A percentile compares a stretch with the other conserved stretches of the same genome.
phyloP scores from a whole-genome alignment of 495 filamentous ascomycete genomes.

The Cryomyces antarcticus region DNA sequence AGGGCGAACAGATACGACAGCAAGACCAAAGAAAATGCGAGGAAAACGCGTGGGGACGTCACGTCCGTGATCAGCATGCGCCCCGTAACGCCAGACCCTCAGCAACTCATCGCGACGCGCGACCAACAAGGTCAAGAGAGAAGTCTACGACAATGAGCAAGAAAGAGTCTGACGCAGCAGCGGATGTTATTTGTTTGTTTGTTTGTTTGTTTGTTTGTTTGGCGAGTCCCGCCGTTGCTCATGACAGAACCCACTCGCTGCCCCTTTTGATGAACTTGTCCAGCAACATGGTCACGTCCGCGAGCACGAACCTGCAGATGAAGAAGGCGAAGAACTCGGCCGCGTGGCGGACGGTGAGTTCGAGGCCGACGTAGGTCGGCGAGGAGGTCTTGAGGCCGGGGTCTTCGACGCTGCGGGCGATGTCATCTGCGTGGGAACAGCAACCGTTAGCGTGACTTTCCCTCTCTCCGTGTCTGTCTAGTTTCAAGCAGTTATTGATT shows the following conservation, averaged over 20 bases:
- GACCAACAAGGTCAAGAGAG: no score
- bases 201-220: no score
- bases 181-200: no score
- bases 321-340: conserved; percentile 97
- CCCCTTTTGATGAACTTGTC: conserved; percentile 96
- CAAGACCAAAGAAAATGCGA: no score
- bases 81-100: no score
- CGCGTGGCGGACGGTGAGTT: conserved; percentile 80
- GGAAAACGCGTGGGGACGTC: no score
- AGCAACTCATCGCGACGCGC: no score
- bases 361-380: conserved; percentile 79
- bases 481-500: neutral
- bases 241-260: conserved; percentile 79
- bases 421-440: conserved; percentile 48
- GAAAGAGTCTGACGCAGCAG: no score
- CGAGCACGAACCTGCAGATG: conserved; percentile 77
- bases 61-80: no score
- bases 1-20: no score
- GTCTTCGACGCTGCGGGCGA: conserved; percentile 88
- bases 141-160: no score
- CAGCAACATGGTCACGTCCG: conserved; percentile 67
- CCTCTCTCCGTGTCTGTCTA: no score
- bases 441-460: conserved; percentile 3
- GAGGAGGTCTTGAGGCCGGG: conserved; percentile 65
- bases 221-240: neutral